Evolutionary conservation across 768 basidiomycete species (phyloP), one percentile per base, ranked within the genome.

Genomic region (Phylloporus sp.): DNA sequence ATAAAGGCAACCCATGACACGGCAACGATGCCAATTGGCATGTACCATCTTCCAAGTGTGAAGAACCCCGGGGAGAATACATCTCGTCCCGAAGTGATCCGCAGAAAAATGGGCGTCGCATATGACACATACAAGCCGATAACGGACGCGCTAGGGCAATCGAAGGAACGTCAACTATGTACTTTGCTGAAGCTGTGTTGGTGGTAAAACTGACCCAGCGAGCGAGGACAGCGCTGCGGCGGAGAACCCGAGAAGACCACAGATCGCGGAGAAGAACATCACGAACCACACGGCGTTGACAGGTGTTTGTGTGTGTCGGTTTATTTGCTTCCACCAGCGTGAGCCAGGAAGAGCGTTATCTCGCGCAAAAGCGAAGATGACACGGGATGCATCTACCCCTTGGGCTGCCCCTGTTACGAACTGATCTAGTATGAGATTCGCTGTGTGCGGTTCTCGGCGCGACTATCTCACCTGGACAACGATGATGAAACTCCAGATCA

Each of bases 231-330:
- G 60, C 6, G 82, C 84, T 2, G 84, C 71, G 32, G 59, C 58
- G 5, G 81, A 84, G 63, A 86, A 86, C 0, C 84, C 82, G 8
- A 86, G 63, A 4, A 84, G 64, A 9, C 84, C 84, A 34, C 79
- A 81, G 23, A 86, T 52, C 4, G 69, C 79, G 8, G 84, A 62
- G 33, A 66, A 59, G 27, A 64, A 61, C 67, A 86, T 82, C 21
- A 86, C 84, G 36, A 86, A 71, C 85, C 84, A 87, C 6, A 84
- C 85, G 3, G 84, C 84, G 49, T 86, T 80, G 11, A 86, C 82
- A 0, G 84, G 84, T 6, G 85, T 86, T 56, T 78, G 78, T 1
- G 84, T 84, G 52, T 60, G 58, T 6, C 46, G 59, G 50, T 82
- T 82, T 44, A 87, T 74, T 44, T 62, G 69, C 56, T 84, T 84